Evolutionary conservation across 352 stramenopile species (phyloP), one percentile per base, ranked within the genome.

Genomic region (Phytophthora citricola): DNA sequence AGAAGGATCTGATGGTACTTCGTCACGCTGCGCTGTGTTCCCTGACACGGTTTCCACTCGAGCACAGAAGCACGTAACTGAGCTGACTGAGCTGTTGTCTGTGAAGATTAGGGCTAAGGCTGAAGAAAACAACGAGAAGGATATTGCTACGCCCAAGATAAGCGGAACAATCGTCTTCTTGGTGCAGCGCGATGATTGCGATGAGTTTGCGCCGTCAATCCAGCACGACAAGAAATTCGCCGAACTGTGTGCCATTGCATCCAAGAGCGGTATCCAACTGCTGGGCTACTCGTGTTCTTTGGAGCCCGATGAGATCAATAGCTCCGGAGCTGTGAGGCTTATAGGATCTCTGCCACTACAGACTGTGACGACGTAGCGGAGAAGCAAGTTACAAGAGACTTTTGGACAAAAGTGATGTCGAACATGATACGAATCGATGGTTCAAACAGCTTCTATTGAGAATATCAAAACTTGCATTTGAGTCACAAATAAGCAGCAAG

Each of bases 161-260:
- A 89, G 76, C 47, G 80, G 71, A 7, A 71, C 85, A 1, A 88
- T 95, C 47, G 49, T 93, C 12, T 94, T 95, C 49, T 46, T 95
- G 12, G 76, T 95, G 39, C 87, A 95, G 73, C 85, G 87, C 22
- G 71, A 91, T 40, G 87, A 95, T 66, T 93, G 85, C 69, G 58
- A 74, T 38, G 60, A 66, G n/a, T 93, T 95, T 45, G 75, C 83
- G 20, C 85, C 87, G 10, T 91, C 85, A 10, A 65, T 79, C 14
- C 47, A 75, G 20, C 83, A 93, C 58, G 87, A 95, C 59, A 68
- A 73, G 11, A 76, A 75, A 58, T 95, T 95, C 57, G 78, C 85
- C 0, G 67, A 71, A 29, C 65, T 93, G n/a, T 95, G 87, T 40
- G 46, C 60, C 1, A 7, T 76, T 12, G 87, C 87, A 15, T 63